A percentile compares a stretch with the other conserved stretches of the same genome.
phyloP scores from a whole-genome alignment of 805 yeast species.

The Spathaspora boniae region DNA sequence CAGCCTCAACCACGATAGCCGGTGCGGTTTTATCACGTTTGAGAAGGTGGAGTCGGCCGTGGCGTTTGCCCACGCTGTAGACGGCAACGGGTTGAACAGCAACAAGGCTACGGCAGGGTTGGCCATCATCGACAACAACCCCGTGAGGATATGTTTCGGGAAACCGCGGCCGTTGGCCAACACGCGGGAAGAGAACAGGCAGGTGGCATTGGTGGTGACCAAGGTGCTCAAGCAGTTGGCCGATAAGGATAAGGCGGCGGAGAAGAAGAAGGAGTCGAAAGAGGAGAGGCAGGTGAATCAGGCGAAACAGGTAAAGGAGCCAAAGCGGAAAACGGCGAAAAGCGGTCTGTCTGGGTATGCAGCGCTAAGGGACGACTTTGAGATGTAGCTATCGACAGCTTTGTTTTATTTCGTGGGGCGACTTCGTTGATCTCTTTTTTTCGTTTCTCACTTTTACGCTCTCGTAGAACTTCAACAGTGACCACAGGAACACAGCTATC shows the following conservation, averaged over 20 bases:
- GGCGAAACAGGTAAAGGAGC: background rate
- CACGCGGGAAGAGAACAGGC: slow-evolving; percentile 42
- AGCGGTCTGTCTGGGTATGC: slow-evolving; percentile 5
- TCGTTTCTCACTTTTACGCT: too few species aligned
- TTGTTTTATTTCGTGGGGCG: background rate
- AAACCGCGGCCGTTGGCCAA: slow-evolving; percentile 40
- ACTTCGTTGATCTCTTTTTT: too few species aligned
- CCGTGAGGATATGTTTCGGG: slow-evolving; percentile 57
- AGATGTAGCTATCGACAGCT: slow-evolving; percentile 9
- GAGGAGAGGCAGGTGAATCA: background rate
- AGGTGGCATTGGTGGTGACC: slow-evolving; percentile 47
- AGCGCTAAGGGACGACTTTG: slow-evolving; percentile 14
- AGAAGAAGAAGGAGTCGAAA: background rate
- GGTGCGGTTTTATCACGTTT: slow-evolving; percentile 64
- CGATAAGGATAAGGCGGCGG: slow-evolving; percentile 28
- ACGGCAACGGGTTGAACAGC: slow-evolving; percentile 22
- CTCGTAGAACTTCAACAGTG: too few species aligned
- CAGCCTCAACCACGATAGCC: slow-evolving; percentile 53
- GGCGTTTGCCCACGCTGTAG: slow-evolving; percentile 22
- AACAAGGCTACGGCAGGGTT: slow-evolving; percentile 30
- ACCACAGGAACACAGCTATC: too few species aligned
- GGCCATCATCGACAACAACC: slow-evolving; percentile 31
- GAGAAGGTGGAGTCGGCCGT: slow-evolving; percentile 50
- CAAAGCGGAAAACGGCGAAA: slow-evolving; percentile 1
- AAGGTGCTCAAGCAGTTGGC: slow-evolving; percentile 54